Evolutionary conservation across 2,329 filamentous ascomycete genomes (phyloP).

Genomic region (Drechslerella dactyloides): DNA sequence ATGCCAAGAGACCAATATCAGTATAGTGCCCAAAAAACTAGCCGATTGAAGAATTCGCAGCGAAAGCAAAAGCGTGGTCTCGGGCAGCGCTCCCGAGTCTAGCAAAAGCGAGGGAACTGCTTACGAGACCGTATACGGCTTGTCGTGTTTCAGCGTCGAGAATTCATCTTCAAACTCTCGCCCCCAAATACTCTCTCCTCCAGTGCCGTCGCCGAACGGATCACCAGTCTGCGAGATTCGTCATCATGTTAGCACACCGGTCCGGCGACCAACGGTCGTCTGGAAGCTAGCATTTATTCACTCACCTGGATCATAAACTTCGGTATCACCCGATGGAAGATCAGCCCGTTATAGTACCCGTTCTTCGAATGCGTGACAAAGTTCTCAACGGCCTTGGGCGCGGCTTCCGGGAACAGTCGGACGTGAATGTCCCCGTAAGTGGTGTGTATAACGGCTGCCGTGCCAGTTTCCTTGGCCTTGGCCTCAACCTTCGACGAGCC

Average conservation of each 20-base stretch:
- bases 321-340: slow-evolving; percentile 94
- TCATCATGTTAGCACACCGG: slow-evolving; percentile 84
- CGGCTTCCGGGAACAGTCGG: slow-evolving; percentile 88
- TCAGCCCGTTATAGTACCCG: slow-evolving; percentile 96
- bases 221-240: slow-evolving; percentile 96
- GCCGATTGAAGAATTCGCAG: too few relatives aligned
- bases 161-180: slow-evolving; percentile 93
- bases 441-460: slow-evolving; percentile 84
- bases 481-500: slow-evolving; percentile 59
- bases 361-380: slow-evolving; percentile 89
- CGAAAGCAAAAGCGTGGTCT: too few relatives aligned
- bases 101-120: not conserved
- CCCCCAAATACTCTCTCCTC: slow-evolving; percentile 92
- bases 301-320: slow-evolving; percentile 93
- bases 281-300: not conserved
- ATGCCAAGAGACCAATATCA: not conserved
- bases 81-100: too few relatives aligned
- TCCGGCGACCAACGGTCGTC: not conserved
- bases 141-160: slow-evolving; percentile 87
- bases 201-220: slow-evolving; percentile 84
- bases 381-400: slow-evolving; percentile 94
- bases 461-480: slow-evolving; percentile 75
- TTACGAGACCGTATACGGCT: slow-evolving; percentile 78
- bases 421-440: slow-evolving; percentile 93
- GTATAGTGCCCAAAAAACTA: slow-evolving; percentile 6